Evolutionary conservation across 176 grass and related monocot species (phyloP), one percentile per base, ranked within the genome.

Genomic region (Ensete ventricosum): DNA sequence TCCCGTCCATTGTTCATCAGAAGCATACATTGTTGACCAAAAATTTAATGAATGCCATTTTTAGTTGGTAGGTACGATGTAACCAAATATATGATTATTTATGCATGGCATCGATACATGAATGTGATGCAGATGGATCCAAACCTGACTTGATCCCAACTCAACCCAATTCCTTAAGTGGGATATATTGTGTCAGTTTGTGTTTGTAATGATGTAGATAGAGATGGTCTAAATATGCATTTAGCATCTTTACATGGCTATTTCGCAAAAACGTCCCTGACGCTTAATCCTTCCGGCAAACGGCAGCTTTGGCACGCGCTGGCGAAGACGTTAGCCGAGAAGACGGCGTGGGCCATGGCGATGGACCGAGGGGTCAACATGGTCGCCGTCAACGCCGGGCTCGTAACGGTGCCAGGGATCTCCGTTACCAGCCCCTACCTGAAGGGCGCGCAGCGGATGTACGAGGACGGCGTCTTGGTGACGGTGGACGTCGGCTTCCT

Each of bases 301-400:
- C 22, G 69, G 13, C 84, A 99, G 95, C 48, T 99, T 69, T 99
- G 95, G 95, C 90, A 99, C 12, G 95, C 88, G 0, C 76, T 94
- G 73, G 90, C 90, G 54, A 99, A 94, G 81, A 99, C 90, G 12
- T 78, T 94, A 1, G 87, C 95, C 2, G 90, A 99, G 87, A 99
- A 89, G 81, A 99, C 95, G 11, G 95, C 95, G 21, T 99, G 95
- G 95, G 90, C 95, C 2, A 53, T 99, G 82, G 95, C 95, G 3
- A 99, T 99, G 95, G 95, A 99, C 83, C 67, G 95, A 13, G 90
- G 86, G n/a, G 86, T 99, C 25, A 82, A 93, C 80, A 99, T 99
- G 95, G 91, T 99, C 81, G 67, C 88, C 62, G 65, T 99, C 57
- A 99, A 99, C 74, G 86, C 88, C 2, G 95, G 95, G 53, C 82